phyloP scores from a whole-genome alignment of 805 yeast species.

The Alloascoidea africana region DNA sequence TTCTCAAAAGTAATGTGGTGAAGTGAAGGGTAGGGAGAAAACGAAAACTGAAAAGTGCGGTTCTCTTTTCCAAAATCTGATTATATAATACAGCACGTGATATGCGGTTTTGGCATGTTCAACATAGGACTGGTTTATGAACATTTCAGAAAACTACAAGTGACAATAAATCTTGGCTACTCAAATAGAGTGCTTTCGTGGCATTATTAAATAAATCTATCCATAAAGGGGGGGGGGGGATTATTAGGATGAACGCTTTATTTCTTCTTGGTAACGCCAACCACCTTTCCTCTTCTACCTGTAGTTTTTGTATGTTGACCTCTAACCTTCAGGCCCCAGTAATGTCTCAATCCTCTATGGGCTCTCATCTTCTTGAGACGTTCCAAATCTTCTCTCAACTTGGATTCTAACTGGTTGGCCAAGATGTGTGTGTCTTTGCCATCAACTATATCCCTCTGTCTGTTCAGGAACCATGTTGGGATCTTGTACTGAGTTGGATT shows the following conservation, averaged over 20 bases:
- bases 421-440: slow-evolving; percentile 99
- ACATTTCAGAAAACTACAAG: too few species aligned
- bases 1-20: too few species aligned
- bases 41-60: too few species aligned
- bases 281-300: slow-evolving; percentile 78
- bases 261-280: slow-evolving; percentile 29
- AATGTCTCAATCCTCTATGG: slow-evolving; percentile 99
- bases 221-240: too few species aligned
- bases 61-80: too few species aligned
- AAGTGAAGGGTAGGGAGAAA: too few species aligned
- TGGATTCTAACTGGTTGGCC: slow-evolving; percentile 98
- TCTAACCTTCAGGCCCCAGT: slow-evolving; percentile 99
- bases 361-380: slow-evolving; percentile 99
- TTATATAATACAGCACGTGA: too few species aligned
- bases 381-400: slow-evolving; percentile 99
- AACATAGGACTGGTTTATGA: too few species aligned
- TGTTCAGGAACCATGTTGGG: slow-evolving; percentile 99
- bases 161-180: slow-evolving; percentile 3
- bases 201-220: too few species aligned
- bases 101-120: too few species aligned
- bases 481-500: slow-evolving; percentile 98
- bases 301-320: slow-evolving; percentile 99
- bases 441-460: slow-evolving; percentile 96
- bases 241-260: slow-evolving; percentile 8
- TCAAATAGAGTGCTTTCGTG: too few species aligned